phyloP scores from a whole-genome alignment of 176 grass and related monocot species.

The Secale cereale region DNA sequence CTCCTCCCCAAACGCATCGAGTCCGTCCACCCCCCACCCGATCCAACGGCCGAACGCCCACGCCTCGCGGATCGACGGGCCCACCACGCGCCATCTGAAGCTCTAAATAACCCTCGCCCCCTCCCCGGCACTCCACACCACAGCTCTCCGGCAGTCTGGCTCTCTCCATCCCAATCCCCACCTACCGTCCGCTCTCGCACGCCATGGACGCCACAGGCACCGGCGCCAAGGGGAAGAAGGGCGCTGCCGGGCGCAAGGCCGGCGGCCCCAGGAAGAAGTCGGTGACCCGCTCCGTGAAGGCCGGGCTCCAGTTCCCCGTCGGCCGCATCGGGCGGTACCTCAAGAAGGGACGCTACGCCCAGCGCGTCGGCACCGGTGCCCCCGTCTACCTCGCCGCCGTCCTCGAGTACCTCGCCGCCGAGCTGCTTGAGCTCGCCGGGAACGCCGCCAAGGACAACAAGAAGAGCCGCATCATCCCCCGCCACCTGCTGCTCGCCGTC shows the following conservation, averaged over 20 bases:
- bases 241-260: conserved; percentile 33
- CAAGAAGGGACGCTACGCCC: conserved; percentile 67
- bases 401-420: conserved; percentile 76
- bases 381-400: conserved; percentile 77
- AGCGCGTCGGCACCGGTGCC: conserved; percentile 61
- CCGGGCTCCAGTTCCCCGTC: conserved; percentile 77
- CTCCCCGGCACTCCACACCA: not conserved
- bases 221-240: conserved; percentile 50
- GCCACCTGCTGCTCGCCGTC: conserved; percentile 54
- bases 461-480: conserved; percentile 55
- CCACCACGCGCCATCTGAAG: conserved; percentile 1
- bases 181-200: not conserved
- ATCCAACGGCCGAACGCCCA: not conserved
- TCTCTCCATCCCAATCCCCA: not conserved
- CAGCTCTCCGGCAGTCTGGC: not conserved
- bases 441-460: conserved; percentile 72
- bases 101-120: not conserved
- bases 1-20: not conserved
- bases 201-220: conserved; percentile 23
- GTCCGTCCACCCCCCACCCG: not conserved
- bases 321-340: conserved; percentile 67
- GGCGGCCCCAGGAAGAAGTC: conserved; percentile 54
- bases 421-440: conserved; percentile 62
- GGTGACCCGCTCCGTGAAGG: conserved; percentile 52
- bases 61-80: conserved; percentile 30